phyloP scores from a whole-genome alignment of 2,329 filamentous ascomycete genomes.

The Ophiostoma sp. region DNA sequence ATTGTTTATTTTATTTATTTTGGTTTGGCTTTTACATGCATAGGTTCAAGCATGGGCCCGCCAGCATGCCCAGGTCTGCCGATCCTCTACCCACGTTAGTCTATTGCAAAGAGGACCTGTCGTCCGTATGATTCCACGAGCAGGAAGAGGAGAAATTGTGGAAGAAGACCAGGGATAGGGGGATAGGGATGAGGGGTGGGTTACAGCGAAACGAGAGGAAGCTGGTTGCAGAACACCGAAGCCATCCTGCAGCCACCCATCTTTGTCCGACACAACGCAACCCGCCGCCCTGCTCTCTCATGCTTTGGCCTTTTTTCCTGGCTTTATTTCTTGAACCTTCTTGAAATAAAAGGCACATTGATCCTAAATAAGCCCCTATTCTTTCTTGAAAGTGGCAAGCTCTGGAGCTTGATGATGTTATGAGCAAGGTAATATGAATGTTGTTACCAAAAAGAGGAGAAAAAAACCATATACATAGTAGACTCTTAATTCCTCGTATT shows the following conservation, averaged over 20 bases:
- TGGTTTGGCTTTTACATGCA: neutral
- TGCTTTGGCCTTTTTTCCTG: neutral
- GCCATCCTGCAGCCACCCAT: constrained; percentile 17
- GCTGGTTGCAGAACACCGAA: constrained; percentile 7
- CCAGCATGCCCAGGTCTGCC: neutral
- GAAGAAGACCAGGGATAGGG: neutral
- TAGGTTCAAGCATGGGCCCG: constrained; percentile 19
- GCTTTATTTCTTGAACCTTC: neutral
- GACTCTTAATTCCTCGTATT: neutral
- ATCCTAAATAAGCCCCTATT: too few relatives aligned
- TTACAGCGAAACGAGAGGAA: neutral
- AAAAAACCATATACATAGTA: neutral
- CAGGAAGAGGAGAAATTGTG: too few relatives aligned
- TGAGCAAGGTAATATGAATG: too few relatives aligned
- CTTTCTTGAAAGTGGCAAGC: too few relatives aligned
- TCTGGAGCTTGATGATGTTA: too few relatives aligned
- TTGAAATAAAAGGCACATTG: neutral
- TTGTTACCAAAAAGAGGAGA: neutral
- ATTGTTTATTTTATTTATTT: neutral
- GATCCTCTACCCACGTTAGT: neutral
- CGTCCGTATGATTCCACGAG: too few relatives aligned
- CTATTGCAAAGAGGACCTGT: too few relatives aligned
- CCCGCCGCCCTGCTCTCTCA: neutral
- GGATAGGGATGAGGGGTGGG: neutral
- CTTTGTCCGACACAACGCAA: constrained; percentile 18